A percentile compares a stretch with the other conserved stretches of the same genome.
phyloP scores from a whole-genome alignment of 768 basidiomycete species.

The Phanerochaete sordida region DNA sequence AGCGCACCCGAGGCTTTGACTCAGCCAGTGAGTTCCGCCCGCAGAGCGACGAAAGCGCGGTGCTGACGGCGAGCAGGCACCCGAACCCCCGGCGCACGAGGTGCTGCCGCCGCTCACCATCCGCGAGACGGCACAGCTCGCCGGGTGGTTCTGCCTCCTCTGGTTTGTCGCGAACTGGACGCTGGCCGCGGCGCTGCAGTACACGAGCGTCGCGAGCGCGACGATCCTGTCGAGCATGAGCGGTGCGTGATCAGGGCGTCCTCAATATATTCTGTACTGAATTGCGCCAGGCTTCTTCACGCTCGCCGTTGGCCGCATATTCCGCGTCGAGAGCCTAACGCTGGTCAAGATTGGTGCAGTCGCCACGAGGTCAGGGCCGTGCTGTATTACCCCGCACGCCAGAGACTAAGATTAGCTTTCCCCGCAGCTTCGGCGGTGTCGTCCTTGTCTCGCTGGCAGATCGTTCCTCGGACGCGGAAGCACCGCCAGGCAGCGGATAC shows the following conservation, averaged over 20 bases:
- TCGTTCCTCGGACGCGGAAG: slow-evolving; percentile 15
- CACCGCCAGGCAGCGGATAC: background rate
- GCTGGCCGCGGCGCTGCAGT: slow-evolving; percentile 77
- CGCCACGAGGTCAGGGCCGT: slow-evolving; percentile 57
- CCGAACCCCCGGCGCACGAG: background rate
- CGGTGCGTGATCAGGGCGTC: slow-evolving; percentile 49
- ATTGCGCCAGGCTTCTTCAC: slow-evolving; percentile 82
- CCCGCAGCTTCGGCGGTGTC: slow-evolving; percentile 75
- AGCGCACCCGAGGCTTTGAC: slow-evolving; percentile 14
- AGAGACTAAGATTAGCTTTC: background rate
- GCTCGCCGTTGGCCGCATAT: slow-evolving; percentile 75
- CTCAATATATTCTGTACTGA: background rate
- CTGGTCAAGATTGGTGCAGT: slow-evolving; percentile 75
- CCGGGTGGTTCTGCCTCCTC: slow-evolving; percentile 76
- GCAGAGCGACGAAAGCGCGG: background rate
- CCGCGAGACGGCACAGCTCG: slow-evolving; percentile 73
- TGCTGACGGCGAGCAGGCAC: background rate
- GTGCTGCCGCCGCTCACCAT: slow-evolving; percentile 46
- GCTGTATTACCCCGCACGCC: background rate
- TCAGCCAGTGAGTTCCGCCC: slow-evolving; percentile 9
- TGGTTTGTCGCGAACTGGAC: slow-evolving; percentile 97
- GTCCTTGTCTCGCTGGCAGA: slow-evolving; percentile 88
- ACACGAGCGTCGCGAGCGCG: slow-evolving; percentile 92
- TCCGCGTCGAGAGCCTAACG: slow-evolving; percentile 76
- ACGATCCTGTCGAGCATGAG: slow-evolving; percentile 89